Percentiles rank a stretch among this genome's conserved stretches.
Conservation (phyloP, 306 rosid species). For the Oemleria cerasiformis region DNA sequence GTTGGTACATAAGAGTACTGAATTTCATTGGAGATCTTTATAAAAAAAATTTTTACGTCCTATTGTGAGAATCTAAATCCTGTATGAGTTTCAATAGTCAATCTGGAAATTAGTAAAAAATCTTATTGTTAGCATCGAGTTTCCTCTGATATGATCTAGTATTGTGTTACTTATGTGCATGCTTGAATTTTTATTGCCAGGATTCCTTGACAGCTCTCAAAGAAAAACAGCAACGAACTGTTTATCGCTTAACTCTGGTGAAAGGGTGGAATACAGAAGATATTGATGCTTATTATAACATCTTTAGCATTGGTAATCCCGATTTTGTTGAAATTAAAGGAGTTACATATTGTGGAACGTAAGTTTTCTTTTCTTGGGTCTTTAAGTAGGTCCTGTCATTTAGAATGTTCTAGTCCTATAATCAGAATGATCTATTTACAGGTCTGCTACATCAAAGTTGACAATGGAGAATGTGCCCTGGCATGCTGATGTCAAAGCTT, state of each 20-base stretch:
- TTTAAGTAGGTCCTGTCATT: conserved; percentile 9
- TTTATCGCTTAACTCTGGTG: conserved; percentile 89
- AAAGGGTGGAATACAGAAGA: conserved; percentile 98
- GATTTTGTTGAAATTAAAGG: conserved; percentile 98
- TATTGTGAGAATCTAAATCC: background rate
- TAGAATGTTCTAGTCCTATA: conserved; percentile 23
- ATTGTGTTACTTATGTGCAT: conserved; percentile 20
- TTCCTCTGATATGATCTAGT: conserved; percentile 12
- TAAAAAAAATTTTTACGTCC: background rate
- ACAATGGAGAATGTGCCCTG: conserved; percentile 99
- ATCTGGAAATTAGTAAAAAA: background rate
- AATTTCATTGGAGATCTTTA: background rate
- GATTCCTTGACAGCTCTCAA: conserved; percentile 77
- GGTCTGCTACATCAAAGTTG: conserved; percentile 87
- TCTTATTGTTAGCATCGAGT: conserved; percentile 1
- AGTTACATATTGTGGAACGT: conserved; percentile 97
- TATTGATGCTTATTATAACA: conserved; percentile 77
- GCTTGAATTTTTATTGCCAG: conserved; percentile 39
- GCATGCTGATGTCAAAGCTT: conserved; percentile 92
- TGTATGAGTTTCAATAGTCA: background rate
- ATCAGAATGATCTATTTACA: conserved; percentile 32
- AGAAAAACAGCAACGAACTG: conserved; percentile 94
- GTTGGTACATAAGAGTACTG: background rate
- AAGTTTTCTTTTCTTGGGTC: conserved; percentile 32
- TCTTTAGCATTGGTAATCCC: conserved; percentile 78